These are phyloP conservation scores for Aspergillus heteromorphus DNA, from an alignment of 495 filamentous ascomycete genomes.

Conservation along the genomic window DNA sequence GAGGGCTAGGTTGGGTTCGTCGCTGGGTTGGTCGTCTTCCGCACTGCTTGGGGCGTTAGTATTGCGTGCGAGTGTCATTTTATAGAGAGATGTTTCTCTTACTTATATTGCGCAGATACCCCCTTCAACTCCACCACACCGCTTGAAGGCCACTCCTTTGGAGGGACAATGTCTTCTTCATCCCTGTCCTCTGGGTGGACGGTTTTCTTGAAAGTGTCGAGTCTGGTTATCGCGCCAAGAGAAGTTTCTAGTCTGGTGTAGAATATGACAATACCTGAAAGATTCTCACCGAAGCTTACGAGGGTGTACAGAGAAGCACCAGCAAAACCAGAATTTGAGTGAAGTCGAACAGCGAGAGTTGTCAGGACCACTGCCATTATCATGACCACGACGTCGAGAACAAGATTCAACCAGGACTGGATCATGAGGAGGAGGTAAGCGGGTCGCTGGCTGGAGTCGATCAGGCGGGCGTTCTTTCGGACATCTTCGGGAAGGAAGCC, in stretches of 20 bases:
- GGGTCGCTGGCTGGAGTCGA: conserved; percentile 37
- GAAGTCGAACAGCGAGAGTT: conserved; percentile 18
- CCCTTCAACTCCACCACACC: conserved; percentile 24
- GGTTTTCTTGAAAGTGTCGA: conserved; percentile 28
- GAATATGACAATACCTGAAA: conserved; percentile 25
- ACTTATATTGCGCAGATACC: conserved; percentile 31
- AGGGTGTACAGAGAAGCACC: conserved; percentile 18
- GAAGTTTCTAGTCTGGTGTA: conserved; percentile 48
- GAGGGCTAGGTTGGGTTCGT: conserved; percentile 6
- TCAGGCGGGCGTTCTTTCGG: conserved; percentile 3
- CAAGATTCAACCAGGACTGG: conserved; percentile 39
- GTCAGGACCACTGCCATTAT: conserved; percentile 18
- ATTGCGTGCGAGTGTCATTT: neutral
- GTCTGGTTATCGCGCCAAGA: conserved; percentile 38
- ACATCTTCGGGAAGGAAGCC: conserved; percentile 1
- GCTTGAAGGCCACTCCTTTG: conserved; percentile 14
- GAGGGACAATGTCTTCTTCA: conserved; percentile 11
- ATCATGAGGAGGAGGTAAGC: conserved; percentile 40
- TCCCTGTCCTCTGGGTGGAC: conserved; percentile 21
- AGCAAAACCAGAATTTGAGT: conserved; percentile 19
- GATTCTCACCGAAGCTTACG: conserved; percentile 27
- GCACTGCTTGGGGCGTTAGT: too few relatives aligned
- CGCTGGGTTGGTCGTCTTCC: too few relatives aligned
- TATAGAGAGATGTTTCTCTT: neutral
- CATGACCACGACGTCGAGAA: conserved; percentile 16